Evolutionary conservation across 805 yeast genomes (phyloP), one percentile per base, ranked within the genome.

Genomic region (Limtongia smithiae): DNA sequence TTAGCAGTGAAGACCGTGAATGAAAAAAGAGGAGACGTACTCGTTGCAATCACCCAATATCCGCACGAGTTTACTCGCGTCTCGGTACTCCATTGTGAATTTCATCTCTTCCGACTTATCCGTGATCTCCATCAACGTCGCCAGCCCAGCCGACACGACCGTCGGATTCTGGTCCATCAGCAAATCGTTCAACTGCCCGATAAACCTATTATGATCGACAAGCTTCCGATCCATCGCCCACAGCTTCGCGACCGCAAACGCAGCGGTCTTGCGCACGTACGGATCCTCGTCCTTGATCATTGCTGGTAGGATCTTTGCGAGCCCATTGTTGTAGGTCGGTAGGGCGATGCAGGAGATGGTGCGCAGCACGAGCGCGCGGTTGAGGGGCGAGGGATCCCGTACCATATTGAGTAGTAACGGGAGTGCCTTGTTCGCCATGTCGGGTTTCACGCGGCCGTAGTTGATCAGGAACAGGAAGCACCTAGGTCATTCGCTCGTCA

Each of bases 181-280:
- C 46, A 77, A 65, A 33, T 66, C 71, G 62, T 79, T 82, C 54
- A 82, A 71, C 12, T 62, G 66, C 22, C 70, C 74, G 25, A 83
- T 65, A 50, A 83, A 62, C 15, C 71, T 71, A 3, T 66, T 65
- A 4, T 65, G 60, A 34, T 71, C 69, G 1, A 78, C 79, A n/a
- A 72, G 61, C 4, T 67, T 61, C 6, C 78, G 72, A 42, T 79
- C 80, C 37, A 72, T 66, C 42, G 80, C 81, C 71, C 80, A 83
- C 25, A 85, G 62, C 59, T 82, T 80, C 3, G 88, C 82, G 14
- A 85, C 79, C 1, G 83, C 74, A 65, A 73, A 82, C 4, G 83
- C 82, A 0, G 94, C 89, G 0, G 83, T 72, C 55, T 81, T 83
- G 35, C 89, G 72, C 20, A 88, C 80, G 46, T 75, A 73, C 0